A percentile compares a stretch with the other conserved stretches of the same genome.
These are phyloP conservation scores for Sporothrix luriei DNA, from an alignment of 2,329 filamentous ascomycete species.

Conservation along the genomic window DNA sequence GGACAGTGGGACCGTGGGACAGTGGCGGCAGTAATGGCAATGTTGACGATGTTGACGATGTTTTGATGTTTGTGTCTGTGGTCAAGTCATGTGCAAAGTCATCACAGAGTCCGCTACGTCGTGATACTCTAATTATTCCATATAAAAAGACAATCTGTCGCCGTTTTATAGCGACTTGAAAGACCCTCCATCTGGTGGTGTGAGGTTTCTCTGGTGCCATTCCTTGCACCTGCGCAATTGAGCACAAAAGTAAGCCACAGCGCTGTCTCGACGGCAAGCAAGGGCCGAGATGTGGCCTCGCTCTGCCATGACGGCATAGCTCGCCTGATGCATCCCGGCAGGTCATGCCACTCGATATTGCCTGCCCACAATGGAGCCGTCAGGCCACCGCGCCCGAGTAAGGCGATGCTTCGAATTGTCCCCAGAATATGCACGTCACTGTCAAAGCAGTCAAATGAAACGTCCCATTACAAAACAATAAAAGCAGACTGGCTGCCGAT, in stretches of 20 bases:
- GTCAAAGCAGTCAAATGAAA: neutral
- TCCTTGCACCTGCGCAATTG: neutral
- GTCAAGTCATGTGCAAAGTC: too few relatives aligned
- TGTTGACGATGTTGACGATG: too few relatives aligned
- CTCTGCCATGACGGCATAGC: constrained; percentile 21
- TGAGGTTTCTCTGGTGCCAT: constrained; percentile 4
- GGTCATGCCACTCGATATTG: constrained; percentile 12
- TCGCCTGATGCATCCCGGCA: constrained; percentile 22
- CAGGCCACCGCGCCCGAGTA: constrained; percentile 20
- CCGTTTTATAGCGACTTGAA: constrained; percentile 4
- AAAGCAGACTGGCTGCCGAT: constrained; percentile 13
- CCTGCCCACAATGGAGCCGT: neutral
- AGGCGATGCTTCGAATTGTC: constrained; percentile 18
- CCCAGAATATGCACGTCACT: neutral
- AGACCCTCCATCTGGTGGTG: neutral
- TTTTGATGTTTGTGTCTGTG: too few relatives aligned
- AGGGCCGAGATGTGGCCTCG: neutral
- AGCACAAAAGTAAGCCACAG: neutral
- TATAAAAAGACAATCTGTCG: neutral
- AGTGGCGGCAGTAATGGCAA: neutral
- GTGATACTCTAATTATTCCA: neutral
- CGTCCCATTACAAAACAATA: too few relatives aligned
- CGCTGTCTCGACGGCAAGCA: neutral
- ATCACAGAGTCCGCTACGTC: too few relatives aligned
- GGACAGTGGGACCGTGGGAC: too few relatives aligned